Conservation (phyloP, 768 basidiomycete genomes). For the Leccinum variicolor region DNA sequence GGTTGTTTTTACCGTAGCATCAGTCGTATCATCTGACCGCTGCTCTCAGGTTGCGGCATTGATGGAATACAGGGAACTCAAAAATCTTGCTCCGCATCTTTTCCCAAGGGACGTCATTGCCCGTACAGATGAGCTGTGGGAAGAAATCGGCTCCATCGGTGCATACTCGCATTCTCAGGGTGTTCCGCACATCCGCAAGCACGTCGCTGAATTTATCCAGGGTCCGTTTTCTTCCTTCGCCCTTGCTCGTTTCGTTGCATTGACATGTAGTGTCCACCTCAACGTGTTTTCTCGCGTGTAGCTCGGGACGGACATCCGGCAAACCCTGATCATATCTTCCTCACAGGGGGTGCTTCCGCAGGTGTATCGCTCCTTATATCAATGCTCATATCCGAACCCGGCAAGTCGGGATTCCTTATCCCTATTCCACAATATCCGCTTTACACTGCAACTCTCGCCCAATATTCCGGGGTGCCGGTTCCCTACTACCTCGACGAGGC, state of each 20-base stretch:
- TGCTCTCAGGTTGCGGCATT: constrained; percentile 74
- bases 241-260: background rate
- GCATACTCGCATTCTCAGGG: constrained; percentile 97
- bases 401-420: constrained; percentile 75
- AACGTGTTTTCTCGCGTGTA: constrained; percentile 27
- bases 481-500: constrained; percentile 89
- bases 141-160: constrained; percentile 88
- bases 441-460: constrained; percentile 92
- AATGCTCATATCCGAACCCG: constrained; percentile 66
- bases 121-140: constrained; percentile 75
- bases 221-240: constrained; percentile 42
- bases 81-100: constrained; percentile 66
- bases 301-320: constrained; percentile 89
- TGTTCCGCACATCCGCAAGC: constrained; percentile 80
- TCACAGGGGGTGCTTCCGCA: constrained; percentile 91
- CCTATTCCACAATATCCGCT: constrained; percentile 98
- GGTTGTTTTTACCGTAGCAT: background rate
- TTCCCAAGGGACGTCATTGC: constrained; percentile 86
- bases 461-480: constrained; percentile 72
- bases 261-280: constrained; percentile 3
- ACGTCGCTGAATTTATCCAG: constrained; percentile 86
- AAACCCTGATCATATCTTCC: constrained; percentile 82
- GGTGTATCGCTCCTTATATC: constrained; percentile 88
- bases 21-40: background rate
- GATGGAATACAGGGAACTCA: constrained; percentile 87